Conservation (phyloP, 495 filamentous ascomycete genomes). For the Friedmanniomyces simplex region DNA sequence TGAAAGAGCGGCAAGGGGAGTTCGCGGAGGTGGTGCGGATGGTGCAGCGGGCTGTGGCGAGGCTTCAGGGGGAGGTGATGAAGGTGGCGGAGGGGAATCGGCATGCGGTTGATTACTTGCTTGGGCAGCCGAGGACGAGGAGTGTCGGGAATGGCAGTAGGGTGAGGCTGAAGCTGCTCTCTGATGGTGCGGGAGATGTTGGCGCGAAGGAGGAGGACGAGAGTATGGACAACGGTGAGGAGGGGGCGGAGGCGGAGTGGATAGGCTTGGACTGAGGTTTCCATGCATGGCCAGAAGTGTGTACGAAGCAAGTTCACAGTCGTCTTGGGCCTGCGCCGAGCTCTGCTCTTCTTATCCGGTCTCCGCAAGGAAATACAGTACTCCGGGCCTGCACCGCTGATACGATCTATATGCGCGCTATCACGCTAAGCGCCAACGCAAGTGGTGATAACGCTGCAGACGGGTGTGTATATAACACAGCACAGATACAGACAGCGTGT, state of each 20-base stretch:
- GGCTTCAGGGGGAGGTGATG: slow-evolving; percentile 52
- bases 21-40: slow-evolving; percentile 73
- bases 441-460: too few relatives aligned
- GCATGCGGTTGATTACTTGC: slow-evolving; percentile 75
- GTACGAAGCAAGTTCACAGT: too few relatives aligned
- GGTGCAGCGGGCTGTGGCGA: slow-evolving; percentile 62
- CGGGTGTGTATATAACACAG: too few relatives aligned
- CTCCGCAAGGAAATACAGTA: too few relatives aligned
- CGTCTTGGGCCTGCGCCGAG: too few relatives aligned
- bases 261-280: slow-evolving; percentile 5
- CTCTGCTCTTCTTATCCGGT: too few relatives aligned
- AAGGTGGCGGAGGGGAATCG: slow-evolving; percentile 75
- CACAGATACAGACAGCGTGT: too few relatives aligned
- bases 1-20: slow-evolving; percentile 65
- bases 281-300: too few relatives aligned
- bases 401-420: too few relatives aligned
- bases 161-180: not conserved
- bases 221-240: slow-evolving; percentile 3
- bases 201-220: not conserved
- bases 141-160: not conserved
- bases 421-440: too few relatives aligned
- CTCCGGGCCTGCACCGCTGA: too few relatives aligned
- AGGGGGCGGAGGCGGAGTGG: not conserved
- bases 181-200: not conserved
- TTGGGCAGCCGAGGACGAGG: slow-evolving; percentile 27